These are phyloP conservation scores for Leptodontidium sp. DNA, from an alignment of 2,329 filamentous ascomycete species.

Conservation along the genomic window DNA sequence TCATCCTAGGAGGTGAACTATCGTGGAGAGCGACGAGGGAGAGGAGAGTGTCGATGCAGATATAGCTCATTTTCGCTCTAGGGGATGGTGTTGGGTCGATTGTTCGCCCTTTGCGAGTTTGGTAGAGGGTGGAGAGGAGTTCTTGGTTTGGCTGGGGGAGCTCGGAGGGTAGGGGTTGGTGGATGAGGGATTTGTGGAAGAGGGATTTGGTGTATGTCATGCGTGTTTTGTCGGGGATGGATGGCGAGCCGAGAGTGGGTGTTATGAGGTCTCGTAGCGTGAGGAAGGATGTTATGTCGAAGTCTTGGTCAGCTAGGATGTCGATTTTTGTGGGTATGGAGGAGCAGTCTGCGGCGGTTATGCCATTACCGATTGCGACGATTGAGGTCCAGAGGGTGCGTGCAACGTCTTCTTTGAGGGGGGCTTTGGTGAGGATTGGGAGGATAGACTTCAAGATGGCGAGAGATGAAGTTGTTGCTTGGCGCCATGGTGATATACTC, in stretches of 20 bases:
- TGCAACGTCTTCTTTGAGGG: constrained; percentile 55
- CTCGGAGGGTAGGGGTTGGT: constrained; percentile 68
- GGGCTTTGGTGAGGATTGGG: constrained; percentile 61
- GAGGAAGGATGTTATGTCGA: constrained; percentile 80
- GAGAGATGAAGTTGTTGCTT: constrained; percentile 76
- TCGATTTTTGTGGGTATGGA: constrained; percentile 52
- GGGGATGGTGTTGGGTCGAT: constrained; percentile 69
- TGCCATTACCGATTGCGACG: constrained; percentile 71
- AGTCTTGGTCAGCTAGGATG: constrained; percentile 75
- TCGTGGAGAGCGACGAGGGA: constrained; percentile 66
- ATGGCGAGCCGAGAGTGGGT: constrained; percentile 71
- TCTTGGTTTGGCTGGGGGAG: constrained; percentile 58
- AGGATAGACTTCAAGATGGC: constrained; percentile 73
- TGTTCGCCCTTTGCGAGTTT: constrained; percentile 75
- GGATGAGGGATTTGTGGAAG: constrained; percentile 84
- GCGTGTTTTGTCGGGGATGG: constrained; percentile 72
- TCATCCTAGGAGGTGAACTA: constrained; percentile 42
- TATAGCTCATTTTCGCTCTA: constrained; percentile 78
- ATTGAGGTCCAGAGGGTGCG: constrained; percentile 75
- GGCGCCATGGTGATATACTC: constrained; percentile 77
- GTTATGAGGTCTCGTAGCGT: constrained; percentile 76
- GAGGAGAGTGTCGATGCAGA: constrained; percentile 83
- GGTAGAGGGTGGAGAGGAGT: constrained; percentile 69
- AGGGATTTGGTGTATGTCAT: constrained; percentile 77
- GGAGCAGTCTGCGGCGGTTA: constrained; percentile 70